phyloP scores from a whole-genome alignment of 257 asterid species.

The Capsicum rhomboideum region DNA sequence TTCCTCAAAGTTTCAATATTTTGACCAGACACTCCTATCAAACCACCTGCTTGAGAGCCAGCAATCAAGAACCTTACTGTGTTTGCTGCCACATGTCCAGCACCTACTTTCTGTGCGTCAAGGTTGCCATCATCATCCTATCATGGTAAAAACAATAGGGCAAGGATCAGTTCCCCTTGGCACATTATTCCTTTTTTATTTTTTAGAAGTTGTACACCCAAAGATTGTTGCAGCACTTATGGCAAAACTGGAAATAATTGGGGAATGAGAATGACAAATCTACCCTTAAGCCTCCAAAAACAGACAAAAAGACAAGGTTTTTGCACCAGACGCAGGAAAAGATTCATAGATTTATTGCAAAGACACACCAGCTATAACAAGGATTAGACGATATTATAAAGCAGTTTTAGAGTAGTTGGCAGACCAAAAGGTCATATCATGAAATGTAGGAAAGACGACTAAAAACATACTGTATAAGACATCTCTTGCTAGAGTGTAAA shows the following conservation, averaged over 20 bases:
- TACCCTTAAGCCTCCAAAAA: background rate
- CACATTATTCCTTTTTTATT: background rate
- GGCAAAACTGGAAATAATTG: background rate
- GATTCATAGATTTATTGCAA: background rate
- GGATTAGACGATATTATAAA: background rate
- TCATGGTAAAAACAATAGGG: background rate
- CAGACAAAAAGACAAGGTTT: background rate
- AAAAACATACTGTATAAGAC: background rate
- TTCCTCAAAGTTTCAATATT: constrained; percentile 83
- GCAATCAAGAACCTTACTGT: constrained; percentile 86
- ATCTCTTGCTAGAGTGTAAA: background rate
- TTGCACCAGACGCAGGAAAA: background rate
- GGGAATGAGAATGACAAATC: background rate
- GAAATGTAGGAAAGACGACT: background rate
- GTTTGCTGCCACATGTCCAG: constrained; percentile 83
- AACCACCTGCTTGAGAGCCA: constrained; percentile 92
- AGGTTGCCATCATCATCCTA: constrained; percentile 65
- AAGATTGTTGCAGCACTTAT: background rate
- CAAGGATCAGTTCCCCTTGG: background rate
- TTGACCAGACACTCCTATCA: constrained; percentile 92
- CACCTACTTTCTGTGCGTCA: constrained; percentile 57
- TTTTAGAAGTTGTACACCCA: background rate
- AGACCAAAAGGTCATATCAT: background rate
- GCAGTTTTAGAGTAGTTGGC: background rate
- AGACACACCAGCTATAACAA: background rate